Evolutionary conservation across 805 yeast species (phyloP), one percentile per base, ranked within the genome.

Genomic region (Saccharomycopsis malanga): DNA sequence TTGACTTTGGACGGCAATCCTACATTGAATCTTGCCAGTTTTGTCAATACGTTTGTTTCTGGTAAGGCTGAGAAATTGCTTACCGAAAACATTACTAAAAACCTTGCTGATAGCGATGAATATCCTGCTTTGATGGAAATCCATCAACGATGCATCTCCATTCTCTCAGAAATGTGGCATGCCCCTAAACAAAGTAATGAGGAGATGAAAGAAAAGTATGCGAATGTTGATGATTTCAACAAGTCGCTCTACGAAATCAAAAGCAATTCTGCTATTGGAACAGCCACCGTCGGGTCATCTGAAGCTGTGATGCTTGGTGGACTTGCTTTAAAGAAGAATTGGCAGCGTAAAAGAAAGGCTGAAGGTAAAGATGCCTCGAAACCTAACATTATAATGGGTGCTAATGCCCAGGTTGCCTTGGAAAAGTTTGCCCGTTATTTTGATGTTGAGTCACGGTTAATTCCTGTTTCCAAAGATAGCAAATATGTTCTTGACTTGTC

Each of bases 291-390:
- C 1, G 97, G 97, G 4, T 87, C 96, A 1, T 81, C 91, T 1
- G 97, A 88, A 63, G 97, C 96, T 5, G 81, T 89, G 56, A 87
- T 87, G 85, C 75, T 88, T 44, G 97, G 94, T 38, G 97, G 96
- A 3, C 71, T 88, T 46, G 95, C 96, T 12, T 72, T 89, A 85
- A 89, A 89, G 72, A 85, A 87, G 58, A 72, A 74, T 49, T 88
- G 97, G 97, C 93, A 85, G 64, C 77, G 70, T 23, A 72, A 67
- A 55, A 76, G 83, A 58, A 70, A 64, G 58, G 77, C 68, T 1
- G 70, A 69, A 25, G 89, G 89, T 4, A 76, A 77, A 54, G 73
- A 81, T 42, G 65, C 62, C 42, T 73, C 65, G 22, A 75, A 75
- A 46, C 97, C 96, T 48, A 88, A 88, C 64, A 86, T 88, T 59